These are phyloP conservation scores for Alnus glutinosa DNA, from an alignment of 306 rosid species.

Conservation along the genomic window DNA sequence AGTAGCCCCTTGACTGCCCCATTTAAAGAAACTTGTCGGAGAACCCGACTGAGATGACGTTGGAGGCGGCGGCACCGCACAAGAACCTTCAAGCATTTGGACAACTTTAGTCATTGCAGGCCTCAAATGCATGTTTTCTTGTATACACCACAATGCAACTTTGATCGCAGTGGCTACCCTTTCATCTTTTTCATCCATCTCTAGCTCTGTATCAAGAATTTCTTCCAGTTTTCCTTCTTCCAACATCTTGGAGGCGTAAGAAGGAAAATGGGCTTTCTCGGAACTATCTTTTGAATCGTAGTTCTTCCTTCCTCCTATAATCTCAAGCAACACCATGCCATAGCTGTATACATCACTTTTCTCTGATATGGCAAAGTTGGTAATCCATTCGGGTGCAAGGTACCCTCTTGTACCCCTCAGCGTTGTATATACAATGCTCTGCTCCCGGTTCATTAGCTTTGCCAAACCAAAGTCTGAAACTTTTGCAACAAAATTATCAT, in stretches of 20 bases:
- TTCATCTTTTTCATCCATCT: constrained; percentile 44
- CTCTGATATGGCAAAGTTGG: constrained; percentile 40
- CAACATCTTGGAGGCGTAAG: constrained; percentile 37
- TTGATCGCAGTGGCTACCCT: constrained; percentile 32
- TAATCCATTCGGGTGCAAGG: constrained; percentile 51
- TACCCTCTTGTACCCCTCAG: constrained; percentile 48
- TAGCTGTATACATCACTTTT: constrained; percentile 50
- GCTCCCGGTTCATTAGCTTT: constrained; percentile 33
- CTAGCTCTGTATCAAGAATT: constrained; percentile 53
- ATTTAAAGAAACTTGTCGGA: constrained; percentile 17
- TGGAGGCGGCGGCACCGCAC: constrained; percentile 20
- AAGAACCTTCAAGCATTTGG: constrained; percentile 41
- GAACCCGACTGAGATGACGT: constrained; percentile 16
- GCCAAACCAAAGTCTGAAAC: constrained; percentile 50
- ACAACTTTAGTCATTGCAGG: constrained; percentile 48
- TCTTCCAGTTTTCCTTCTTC: constrained; percentile 48
- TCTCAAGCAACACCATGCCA: constrained; percentile 45
- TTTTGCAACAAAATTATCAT: constrained; percentile 36
- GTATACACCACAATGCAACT: constrained; percentile 43
- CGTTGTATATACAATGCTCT: constrained; percentile 33
- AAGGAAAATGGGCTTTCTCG: constrained; percentile 37
- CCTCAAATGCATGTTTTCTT: constrained; percentile 39
- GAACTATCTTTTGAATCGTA: constrained; percentile 25
- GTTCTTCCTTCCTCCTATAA: constrained; percentile 36
- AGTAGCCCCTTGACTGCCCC: constrained; percentile 32